Base-by-base conservation (phyloP, 2,329 filamentous ascomycete species). In the Arthrobotrys sinensis region DNA sequence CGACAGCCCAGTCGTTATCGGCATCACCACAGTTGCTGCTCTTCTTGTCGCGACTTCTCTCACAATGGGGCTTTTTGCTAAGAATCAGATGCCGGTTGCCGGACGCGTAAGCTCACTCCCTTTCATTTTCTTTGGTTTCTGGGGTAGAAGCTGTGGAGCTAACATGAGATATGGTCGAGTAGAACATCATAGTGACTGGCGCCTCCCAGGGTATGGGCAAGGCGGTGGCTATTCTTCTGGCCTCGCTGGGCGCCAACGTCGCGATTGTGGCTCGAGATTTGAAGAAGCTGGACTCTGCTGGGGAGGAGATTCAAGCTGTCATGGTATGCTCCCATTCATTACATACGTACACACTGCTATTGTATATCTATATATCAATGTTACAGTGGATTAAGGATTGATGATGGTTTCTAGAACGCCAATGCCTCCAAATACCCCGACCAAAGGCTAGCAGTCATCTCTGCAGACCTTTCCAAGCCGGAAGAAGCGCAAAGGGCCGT, bases 151-250 rank as follows among this genome's bases (percentile, higher is more conserved):
- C 24, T 28, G 24, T 28, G 24, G 24, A 28, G 24, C 24, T 28
- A 28, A 28, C 24, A 28, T 28, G 24, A 28, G 24, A 28, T 28
- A 28, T 4, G 24, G 24, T 40, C 16, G 1, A 28, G 8, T 81
- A 97, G 94, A 97, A 94, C 1, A 88, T 96, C 65, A 87, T 98
- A 69, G 87, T 99, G 65, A 99, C 96, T 0, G 96, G 96, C 55
- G 94, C 91, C 36, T 97, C 96, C 0, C 93, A 97, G 83, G 96
- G 96, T 73, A 93, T 97, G 91, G 96, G 96, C 76, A 90, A 91
- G 81, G 90, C 90, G 64, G 89, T 91, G 19, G 94, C 91, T 4
- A 88, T 89, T 64, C 88, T 94, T 80, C 89, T 99, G 52, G 89
- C 95, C 1, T 86, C 88, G 62, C 94, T 94, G 84, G 96, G 96